phyloP scores from a whole-genome alignment of 371 early-diverging fungal genomes.

The Paramicrosporidium saccamoebae region DNA sequence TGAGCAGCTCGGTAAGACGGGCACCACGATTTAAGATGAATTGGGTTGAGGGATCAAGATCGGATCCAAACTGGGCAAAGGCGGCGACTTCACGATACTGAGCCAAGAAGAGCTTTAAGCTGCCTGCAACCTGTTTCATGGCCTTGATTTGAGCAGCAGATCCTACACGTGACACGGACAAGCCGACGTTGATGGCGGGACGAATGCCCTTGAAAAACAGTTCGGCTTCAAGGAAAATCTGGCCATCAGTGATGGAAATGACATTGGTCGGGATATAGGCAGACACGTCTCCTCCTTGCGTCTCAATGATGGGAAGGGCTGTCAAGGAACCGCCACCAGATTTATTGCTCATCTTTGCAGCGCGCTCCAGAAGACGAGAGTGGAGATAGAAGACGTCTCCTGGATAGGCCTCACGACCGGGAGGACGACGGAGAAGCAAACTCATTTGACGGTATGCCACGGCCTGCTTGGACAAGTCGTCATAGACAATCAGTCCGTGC shows the following conservation, averaged over 20 bases:
- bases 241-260: constrained; percentile 90
- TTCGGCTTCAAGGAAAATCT: constrained; percentile 88
- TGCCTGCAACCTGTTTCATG: constrained; percentile 92
- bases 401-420: constrained; percentile 89
- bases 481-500: constrained; percentile 82
- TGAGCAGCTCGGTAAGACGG: constrained; percentile 71
- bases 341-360: constrained; percentile 78
- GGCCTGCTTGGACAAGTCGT: constrained; percentile 89
- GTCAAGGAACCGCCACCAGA: constrained; percentile 74
- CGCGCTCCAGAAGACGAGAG: constrained; percentile 81
- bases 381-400: constrained; percentile 91
- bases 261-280: constrained; percentile 94
- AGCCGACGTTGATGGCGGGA: constrained; percentile 91
- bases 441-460: constrained; percentile 94
- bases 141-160: constrained; percentile 91
- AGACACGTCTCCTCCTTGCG: constrained; percentile 91
- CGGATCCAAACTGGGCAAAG: constrained; percentile 90
- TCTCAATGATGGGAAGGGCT: constrained; percentile 83
- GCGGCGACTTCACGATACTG: constrained; percentile 95
- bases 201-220: constrained; percentile 91
- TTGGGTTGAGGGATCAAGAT: constrained; percentile 78
- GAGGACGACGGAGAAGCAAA: constrained; percentile 78
- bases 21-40: constrained; percentile 81
- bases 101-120: constrained; percentile 82
- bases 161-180: constrained; percentile 89